Conservation (phyloP, 257 asterid species). For the Ilex asprella region DNA sequence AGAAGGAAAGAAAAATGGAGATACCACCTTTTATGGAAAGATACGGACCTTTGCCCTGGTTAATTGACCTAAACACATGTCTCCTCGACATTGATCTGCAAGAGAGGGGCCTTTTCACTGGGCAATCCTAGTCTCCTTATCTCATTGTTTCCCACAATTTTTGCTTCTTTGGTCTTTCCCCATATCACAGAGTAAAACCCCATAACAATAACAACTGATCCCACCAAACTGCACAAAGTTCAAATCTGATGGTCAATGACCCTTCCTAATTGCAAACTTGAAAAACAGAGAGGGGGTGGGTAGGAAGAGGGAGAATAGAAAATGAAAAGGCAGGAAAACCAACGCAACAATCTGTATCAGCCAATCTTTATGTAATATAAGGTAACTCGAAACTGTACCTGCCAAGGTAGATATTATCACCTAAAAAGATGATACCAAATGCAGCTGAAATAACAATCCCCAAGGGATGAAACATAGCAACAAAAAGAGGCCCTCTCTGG, state of each 20-base stretch:
- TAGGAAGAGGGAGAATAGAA: not conserved
- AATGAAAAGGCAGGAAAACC: too few species aligned
- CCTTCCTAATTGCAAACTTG: not conserved
- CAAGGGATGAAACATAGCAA: conserved; percentile 76
- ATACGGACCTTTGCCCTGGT: too few species aligned
- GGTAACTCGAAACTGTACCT: conserved; percentile 28
- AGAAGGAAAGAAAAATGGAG: too few species aligned
- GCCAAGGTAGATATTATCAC: conserved; percentile 67
- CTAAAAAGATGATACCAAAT: conserved; percentile 48
- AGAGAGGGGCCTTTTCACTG: conserved; percentile 39
- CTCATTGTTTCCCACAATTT: conserved; percentile 16
- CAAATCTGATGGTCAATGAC: not conserved
- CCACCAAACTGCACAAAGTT: conserved; percentile 51
- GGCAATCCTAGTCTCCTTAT: conserved; percentile 22
- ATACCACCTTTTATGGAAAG: too few species aligned
- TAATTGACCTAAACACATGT: too few species aligned
- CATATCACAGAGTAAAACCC: conserved; percentile 95
- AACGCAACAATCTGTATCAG: too few species aligned
- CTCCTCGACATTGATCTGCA: conserved; percentile 22
- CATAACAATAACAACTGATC: conserved; percentile 61
- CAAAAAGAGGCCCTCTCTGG: conserved; percentile 77
- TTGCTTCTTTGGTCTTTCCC: conserved; percentile 69
- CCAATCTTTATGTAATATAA: too few species aligned
- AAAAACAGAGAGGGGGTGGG: not conserved
- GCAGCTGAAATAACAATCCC: conserved; percentile 63